Evolutionary conservation across 2,329 filamentous ascomycete genomes (phyloP), one percentile per base, ranked within the genome.

Genomic region (Cladosporium sp.): DNA sequence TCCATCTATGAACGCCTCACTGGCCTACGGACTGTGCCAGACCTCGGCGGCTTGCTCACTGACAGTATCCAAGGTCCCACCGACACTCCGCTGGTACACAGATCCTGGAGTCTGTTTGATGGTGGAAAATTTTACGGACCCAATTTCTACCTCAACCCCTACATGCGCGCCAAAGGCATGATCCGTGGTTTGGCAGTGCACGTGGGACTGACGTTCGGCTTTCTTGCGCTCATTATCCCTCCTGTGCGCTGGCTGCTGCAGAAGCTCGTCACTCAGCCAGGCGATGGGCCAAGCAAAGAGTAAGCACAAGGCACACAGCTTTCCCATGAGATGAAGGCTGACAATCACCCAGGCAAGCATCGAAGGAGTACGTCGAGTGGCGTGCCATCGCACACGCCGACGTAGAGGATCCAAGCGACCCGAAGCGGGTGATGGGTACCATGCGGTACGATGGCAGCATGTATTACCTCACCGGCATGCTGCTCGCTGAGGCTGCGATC

Each of bases 401-500:
- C 59, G 69, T 50, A 55, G 66, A 64, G 3, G 71, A 76, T 61
- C 62, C 66, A 48, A 68, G 65, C 52, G 69, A 68, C 18, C 67
- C 70, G 14, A 72, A 81, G 68, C 74, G 77, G 60, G 84, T 80
- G 0, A 77, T 75, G 46, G 78, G 76, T 49, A 76, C 76, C 49
- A 77, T 81, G 38, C 72, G 75, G 59, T 83, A 76, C 58, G 68
- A 75, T 3, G 85, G 86, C 3, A 79, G 79, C 60, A 74, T 83
- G 64, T 92, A 91, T 66, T 70, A 73, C n/a, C 69, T 88, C 48
- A 89, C 86, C 3, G 87, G 78, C 0, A 63, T 83, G 14, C 74
- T 85, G 28, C 63, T 87, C 11, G 77, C 78, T 2, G 77, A 89
- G 61, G 86, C 79, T 10, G 86, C 85, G 3, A 70, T 79, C 37